These are phyloP conservation scores for Salix caprea DNA, from an alignment of 345 rosid species.

Conservation along the genomic window DNA sequence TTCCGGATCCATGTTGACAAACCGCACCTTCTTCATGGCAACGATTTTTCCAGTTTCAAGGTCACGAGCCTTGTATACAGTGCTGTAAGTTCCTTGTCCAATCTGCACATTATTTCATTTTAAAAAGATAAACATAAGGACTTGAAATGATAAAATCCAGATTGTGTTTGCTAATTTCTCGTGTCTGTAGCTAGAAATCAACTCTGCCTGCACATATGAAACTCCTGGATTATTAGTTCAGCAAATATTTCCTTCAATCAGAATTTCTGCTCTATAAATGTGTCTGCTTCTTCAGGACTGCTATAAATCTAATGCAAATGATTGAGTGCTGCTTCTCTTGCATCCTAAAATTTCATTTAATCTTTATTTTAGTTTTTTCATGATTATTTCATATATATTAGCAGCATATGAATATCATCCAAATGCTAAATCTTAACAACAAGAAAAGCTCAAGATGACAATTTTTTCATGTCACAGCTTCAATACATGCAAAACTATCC, in stretches of 20 bases:
- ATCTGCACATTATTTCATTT: slow-evolving; percentile 45
- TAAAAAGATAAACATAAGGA: neutral
- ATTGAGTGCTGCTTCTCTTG: neutral
- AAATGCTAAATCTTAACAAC: neutral
- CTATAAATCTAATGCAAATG: neutral
- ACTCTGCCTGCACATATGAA: neutral
- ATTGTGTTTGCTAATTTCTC: neutral
- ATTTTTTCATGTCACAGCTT: neutral
- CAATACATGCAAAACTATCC: neutral
- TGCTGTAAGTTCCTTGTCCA: slow-evolving; percentile 94
- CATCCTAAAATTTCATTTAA: neutral
- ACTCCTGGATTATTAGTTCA: neutral
- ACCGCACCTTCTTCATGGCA: slow-evolving; percentile 94
- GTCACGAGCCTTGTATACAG: slow-evolving; percentile 73
- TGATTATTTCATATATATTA: neutral
- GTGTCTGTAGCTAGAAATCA: neutral
- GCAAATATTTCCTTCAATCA: neutral
- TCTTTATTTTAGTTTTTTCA: neutral
- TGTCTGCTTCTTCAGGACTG: neutral
- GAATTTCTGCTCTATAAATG: neutral
- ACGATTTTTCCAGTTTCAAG: slow-evolving; percentile 65
- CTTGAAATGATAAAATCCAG: neutral
- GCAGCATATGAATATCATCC: neutral
- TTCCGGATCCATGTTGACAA: slow-evolving; percentile 79
- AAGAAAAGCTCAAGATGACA: neutral